Base-by-base conservation (phyloP, 2,329 filamentous ascomycete species). In the Exophiala bonariae region DNA sequence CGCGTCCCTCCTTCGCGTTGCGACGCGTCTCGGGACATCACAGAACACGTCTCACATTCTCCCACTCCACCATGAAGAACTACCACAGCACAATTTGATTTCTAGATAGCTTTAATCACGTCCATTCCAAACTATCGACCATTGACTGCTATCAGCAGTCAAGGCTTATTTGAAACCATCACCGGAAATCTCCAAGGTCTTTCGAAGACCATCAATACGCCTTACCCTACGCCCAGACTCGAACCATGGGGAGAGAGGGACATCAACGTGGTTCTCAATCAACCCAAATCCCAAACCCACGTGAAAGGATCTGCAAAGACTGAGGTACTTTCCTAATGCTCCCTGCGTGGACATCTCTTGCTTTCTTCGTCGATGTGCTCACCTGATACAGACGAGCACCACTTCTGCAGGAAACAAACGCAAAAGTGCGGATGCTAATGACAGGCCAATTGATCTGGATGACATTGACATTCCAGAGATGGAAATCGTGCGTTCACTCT, bases 321-420 rank as follows among this genome's bases (percentile, higher is more conserved):
- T 26, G 23, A 26, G 23, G 23, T 26, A 11, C 11, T 6, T 26
- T 6, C 23, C 11, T 26, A n/a, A n/a, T n/a, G n/a, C n/a, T n/a
- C n/a, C n/a, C n/a, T n/a, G n/a, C n/a, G n/a, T n/a, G n/a, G n/a
- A n/a, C n/a, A n/a, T n/a, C n/a, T n/a, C n/a, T n/a, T n/a, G n/a
- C n/a, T n/a, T n/a, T n/a, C n/a, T n/a, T n/a, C n/a, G n/a, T n/a
- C n/a, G n/a, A n/a, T 11, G 23, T 26, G 23, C 23, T 11, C 11
- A 26, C 6, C 6, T 11, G 23, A 8, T 26, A 20, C 18, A 20
- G 26, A 11, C 6, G 14, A n/a, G 26, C 22, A 19, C 32, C 31
- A 19, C 35, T 7, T 31, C 18, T 16, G 13, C 13, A 11, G 40
- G 47, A 3, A 49, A 45, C 17, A 49, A 49, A 30, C 47, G 47